Base-by-base conservation (phyloP, 228 moss, liverwort and hornwort species). In the Sphagnum magellanicum region DNA sequence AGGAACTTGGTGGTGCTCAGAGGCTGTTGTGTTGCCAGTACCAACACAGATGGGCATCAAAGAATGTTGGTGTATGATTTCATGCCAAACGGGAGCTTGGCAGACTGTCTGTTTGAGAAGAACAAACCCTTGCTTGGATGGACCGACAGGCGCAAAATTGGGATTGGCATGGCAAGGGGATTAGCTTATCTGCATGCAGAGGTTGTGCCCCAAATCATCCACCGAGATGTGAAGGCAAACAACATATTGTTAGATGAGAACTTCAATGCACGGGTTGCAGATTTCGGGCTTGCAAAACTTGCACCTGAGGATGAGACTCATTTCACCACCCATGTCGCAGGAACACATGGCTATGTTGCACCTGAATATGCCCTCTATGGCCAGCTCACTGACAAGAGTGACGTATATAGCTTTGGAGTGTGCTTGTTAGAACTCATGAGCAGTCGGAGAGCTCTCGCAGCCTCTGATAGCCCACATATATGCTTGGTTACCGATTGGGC, bases 331-430 rank as follows among this genome's bases (percentile, higher is more conserved):
- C 74, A 76, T 10, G 72, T 78, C 5, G 79, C 76, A 49, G 81
- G 85, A 11, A 79, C 81, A 11, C 81, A 75, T 63, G 85, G 85
- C 47, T 85, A 85, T 50, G 74, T 81, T 13, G 85, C 85, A 14
- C 85, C 85, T 1, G 85, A 85, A 53, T 81, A 79, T 67, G 81
- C 85, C 6, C 76, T 85, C 49, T 81, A 81, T 64, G 81, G 85
- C 1, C 85, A 76, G 49, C 62, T 85, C 16, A 85, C 81, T 9
- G 85, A 81, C 13, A 81, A 79, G 64, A 78, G 81, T 51, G 85
- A 81, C 14, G 85, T 85, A 16, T 85, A 85, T 70, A 85, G 85
- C 72, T 85, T 76, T 51, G 85, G 85, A 8, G 85, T 85, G 12
- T 78, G 78, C 72, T 72, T 85, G 72, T 79, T 85, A 4, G 85